These are phyloP conservation scores for Coniferiporia sulphurascens DNA, from an alignment of 1,284 basidiomycete species.

Conservation along the genomic window DNA sequence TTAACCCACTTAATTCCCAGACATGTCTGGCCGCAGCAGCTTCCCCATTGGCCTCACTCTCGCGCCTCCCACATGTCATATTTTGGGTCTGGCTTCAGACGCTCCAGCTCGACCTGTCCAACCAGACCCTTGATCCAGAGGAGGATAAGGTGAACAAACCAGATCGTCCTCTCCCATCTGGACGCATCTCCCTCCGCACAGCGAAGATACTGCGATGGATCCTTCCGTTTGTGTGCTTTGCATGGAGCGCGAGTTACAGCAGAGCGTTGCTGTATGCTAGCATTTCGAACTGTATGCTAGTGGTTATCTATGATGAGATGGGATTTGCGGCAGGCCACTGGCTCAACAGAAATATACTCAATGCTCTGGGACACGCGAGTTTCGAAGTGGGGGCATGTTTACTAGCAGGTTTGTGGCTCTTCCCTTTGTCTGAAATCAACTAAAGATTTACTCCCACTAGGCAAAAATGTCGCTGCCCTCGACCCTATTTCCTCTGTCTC, in stretches of 20 bases:
- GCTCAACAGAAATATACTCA: conserved; percentile 33
- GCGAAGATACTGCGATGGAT: conserved; percentile 34
- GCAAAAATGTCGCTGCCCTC: conserved; percentile 6
- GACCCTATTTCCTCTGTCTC: conserved; percentile 23
- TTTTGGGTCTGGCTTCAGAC: conserved; percentile 42
- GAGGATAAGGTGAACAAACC: conserved; percentile 42
- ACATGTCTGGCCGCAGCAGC: conserved; percentile 11
- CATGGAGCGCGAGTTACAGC: conserved; percentile 31
- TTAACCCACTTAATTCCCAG: background rate
- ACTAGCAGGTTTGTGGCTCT: conserved; percentile 27
- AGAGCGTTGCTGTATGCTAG: conserved; percentile 28
- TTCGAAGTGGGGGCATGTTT: conserved; percentile 37
- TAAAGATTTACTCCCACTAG: background rate
- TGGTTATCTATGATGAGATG: conserved; percentile 34
- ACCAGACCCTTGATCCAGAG: conserved; percentile 35
- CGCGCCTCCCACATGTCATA: conserved; percentile 25
- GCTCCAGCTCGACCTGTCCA: conserved; percentile 39
- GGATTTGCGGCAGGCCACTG: conserved; percentile 32
- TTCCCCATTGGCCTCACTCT: conserved; percentile 5
- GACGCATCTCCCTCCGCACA: conserved; percentile 31
- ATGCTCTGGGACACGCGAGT: conserved; percentile 34
- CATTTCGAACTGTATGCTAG: conserved; percentile 28
- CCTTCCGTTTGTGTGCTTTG: conserved; percentile 31
- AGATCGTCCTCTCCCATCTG: conserved; percentile 40
- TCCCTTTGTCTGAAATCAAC: conserved; percentile 6